phyloP scores from a whole-genome alignment of 2,329 filamentous ascomycete species.

The Ophiostoma quercus region DNA sequence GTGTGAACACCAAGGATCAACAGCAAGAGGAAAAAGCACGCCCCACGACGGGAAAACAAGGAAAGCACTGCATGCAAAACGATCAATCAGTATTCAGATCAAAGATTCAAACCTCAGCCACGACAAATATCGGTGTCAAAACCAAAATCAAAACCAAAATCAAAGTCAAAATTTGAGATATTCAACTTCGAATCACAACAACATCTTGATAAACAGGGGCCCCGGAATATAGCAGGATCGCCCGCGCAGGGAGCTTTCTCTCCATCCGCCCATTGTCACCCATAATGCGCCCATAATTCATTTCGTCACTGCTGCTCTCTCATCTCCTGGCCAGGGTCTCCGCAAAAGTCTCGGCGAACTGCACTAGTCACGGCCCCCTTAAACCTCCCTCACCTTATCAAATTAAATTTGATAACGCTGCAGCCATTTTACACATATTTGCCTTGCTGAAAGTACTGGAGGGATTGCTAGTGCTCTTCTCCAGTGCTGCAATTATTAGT shows the following conservation, averaged over 20 bases:
- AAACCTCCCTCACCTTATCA: conserved; percentile 22
- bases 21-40: conserved; percentile 12
- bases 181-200: not conserved
- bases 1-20: conserved; percentile 8
- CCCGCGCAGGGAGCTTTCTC: conserved; percentile 4
- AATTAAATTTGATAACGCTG: conserved; percentile 20
- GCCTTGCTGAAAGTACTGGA: not conserved
- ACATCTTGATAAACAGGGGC: conserved; percentile 2
- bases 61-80: not conserved
- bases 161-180: not conserved
- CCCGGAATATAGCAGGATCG: conserved; percentile 6
- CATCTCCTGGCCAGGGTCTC: conserved; percentile 14
- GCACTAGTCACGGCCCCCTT: conserved; percentile 17
- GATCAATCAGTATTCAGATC: not conserved
- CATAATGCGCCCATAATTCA: conserved; percentile 12
- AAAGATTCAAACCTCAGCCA: not conserved
- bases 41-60: not conserved
- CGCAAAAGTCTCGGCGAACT: conserved; percentile 19
- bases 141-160: not conserved
- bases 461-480: not conserved
- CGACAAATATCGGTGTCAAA: not conserved
- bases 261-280: conserved; percentile 6
- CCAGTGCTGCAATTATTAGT: not conserved
- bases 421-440: conserved; percentile 14
- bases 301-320: not conserved